These are phyloP conservation scores for Termitomyces bulborhizus DNA, from an alignment of 768 basidiomycete genomes.

Conservation along the genomic window DNA sequence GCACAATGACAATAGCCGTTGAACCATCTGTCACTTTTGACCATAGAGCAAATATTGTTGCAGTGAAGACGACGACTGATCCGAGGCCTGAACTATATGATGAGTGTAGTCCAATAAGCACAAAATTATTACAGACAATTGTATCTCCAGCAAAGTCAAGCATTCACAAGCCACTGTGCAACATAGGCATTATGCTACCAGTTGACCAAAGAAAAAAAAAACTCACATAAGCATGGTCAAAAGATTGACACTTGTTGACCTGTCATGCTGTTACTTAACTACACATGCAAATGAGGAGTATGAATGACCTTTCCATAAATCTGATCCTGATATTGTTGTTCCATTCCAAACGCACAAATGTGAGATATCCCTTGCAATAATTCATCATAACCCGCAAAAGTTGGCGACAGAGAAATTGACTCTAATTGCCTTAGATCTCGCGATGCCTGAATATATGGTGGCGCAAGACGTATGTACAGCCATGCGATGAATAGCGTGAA, in stretches of 20 bases:
- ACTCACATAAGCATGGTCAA: slow-evolving; percentile 65
- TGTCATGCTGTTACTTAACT: slow-evolving; percentile 26
- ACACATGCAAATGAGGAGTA: slow-evolving; percentile 11
- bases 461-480: slow-evolving; percentile 58
- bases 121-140: slow-evolving; percentile 41
- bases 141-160: slow-evolving; percentile 70
- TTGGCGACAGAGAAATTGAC: slow-evolving; percentile 61
- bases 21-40: slow-evolving; percentile 50
- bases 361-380: slow-evolving; percentile 60
- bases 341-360: slow-evolving; percentile 69
- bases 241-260: slow-evolving; percentile 65
- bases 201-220: slow-evolving; percentile 13
- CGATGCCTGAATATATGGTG: slow-evolving; percentile 53
- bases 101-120: background rate
- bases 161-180: slow-evolving; percentile 57
- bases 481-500: slow-evolving; percentile 64
- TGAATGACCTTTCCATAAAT: slow-evolving; percentile 49
- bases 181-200: background rate
- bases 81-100: slow-evolving; percentile 43
- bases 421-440: slow-evolving; percentile 65
- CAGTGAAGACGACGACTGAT: slow-evolving; percentile 61
- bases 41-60: slow-evolving; percentile 64
- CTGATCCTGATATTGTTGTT: slow-evolving; percentile 54
- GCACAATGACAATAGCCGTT: slow-evolving; percentile 66
- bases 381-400: slow-evolving; percentile 72